Conservation (phyloP, 768 basidiomycete genomes). For the Mycena haematopus region DNA sequence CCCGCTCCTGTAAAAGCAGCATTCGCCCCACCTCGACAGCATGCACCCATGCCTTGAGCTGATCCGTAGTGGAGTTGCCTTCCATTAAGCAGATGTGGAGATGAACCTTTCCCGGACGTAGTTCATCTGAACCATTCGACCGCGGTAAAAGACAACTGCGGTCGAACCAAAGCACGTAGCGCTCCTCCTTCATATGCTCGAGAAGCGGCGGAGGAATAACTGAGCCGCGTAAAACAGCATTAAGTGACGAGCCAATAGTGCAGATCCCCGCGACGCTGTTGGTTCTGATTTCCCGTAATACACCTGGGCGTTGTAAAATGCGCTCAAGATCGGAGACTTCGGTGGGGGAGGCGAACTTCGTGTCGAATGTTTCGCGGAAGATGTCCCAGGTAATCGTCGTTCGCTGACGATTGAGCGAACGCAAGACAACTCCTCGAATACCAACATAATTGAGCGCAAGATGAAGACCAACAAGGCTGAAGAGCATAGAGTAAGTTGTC, state of each 20-base stretch:
- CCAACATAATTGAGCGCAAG: constrained; percentile 65
- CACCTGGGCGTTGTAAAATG: constrained; percentile 48
- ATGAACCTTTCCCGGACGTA: constrained; percentile 32
- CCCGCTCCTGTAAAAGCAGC: constrained; percentile 25
- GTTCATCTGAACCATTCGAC: constrained; percentile 12
- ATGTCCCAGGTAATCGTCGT: constrained; percentile 57
- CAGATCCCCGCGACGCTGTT: constrained; percentile 50
- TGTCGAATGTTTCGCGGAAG: constrained; percentile 38
- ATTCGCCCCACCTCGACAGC: constrained; percentile 45
- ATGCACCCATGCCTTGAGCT: constrained; percentile 63
- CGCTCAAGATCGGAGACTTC: constrained; percentile 50
- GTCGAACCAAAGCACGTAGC: constrained; percentile 63
- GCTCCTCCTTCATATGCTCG: constrained; percentile 49
- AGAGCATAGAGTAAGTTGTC: constrained; percentile 57
- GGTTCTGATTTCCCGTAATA: constrained; percentile 45
- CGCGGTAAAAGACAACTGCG: constrained; percentile 31
- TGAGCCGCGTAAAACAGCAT: constrained; percentile 37
- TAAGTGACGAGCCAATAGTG: constrained; percentile 56
- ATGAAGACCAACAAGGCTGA: constrained; percentile 59
- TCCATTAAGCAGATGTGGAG: constrained; percentile 59
- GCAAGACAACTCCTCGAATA: constrained; percentile 62
- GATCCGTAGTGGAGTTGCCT: constrained; percentile 52
- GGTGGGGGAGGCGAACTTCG: constrained; percentile 39
- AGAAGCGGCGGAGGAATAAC: constrained; percentile 40
- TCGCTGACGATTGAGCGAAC: constrained; percentile 67